Percentiles rank a stretch among this genome's conserved stretches.
phyloP scores from a whole-genome alignment of 768 basidiomycete species.

The Crucibulum laeve region DNA sequence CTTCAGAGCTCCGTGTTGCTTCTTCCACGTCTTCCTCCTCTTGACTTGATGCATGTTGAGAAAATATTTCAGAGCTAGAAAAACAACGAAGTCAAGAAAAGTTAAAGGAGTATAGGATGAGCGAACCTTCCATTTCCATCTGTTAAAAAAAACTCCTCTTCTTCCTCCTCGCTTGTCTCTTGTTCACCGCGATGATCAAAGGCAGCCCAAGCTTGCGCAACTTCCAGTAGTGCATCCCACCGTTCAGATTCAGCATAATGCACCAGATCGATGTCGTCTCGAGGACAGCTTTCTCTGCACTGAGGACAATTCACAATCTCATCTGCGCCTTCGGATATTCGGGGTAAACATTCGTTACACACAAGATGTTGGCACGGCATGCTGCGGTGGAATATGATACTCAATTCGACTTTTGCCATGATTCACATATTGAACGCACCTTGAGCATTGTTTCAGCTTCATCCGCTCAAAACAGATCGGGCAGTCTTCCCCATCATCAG shows the following conservation, averaged over 20 bases:
- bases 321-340: slow-evolving; percentile 20
- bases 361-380: slow-evolving; percentile 39
- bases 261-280: slow-evolving; percentile 30
- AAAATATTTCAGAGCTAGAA: slow-evolving; percentile 2
- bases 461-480: slow-evolving; percentile 31
- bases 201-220: slow-evolving; percentile 33
- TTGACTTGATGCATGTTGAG: background rate
- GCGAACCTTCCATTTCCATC: slow-evolving; percentile 14
- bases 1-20: background rate
- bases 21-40: background rate
- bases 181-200: slow-evolving; percentile 29
- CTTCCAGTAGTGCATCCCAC: slow-evolving; percentile 37
- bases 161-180: slow-evolving; percentile 39
- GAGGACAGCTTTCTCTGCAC: slow-evolving; percentile 22
- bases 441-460: slow-evolving; percentile 25
- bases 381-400: slow-evolving; percentile 18
- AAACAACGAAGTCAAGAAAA: too few species aligned
- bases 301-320: slow-evolving; percentile 30
- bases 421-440: slow-evolving; percentile 19
- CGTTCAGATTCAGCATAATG: slow-evolving; percentile 33
- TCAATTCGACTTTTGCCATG: background rate
- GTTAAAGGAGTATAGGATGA: too few species aligned
- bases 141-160: slow-evolving; percentile 29
- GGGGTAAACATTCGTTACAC: slow-evolving; percentile 31
- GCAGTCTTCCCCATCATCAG: slow-evolving; percentile 31